phyloP scores from a whole-genome alignment of 805 yeast species.

The Millerozyma acaciae region DNA sequence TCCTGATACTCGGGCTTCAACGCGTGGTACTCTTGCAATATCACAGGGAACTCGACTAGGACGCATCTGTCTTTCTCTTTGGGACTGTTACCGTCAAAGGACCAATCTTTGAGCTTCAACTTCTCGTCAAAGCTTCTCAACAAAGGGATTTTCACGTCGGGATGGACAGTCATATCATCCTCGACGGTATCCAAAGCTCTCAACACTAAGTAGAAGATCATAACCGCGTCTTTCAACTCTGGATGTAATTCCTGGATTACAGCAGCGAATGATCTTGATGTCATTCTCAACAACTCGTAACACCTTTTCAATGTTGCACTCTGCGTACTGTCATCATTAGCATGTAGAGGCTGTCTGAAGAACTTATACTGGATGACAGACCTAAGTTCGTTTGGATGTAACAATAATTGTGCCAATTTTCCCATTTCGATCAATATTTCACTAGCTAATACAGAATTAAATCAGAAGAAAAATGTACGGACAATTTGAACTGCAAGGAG shows the following conservation, averaged over 20 bases:
- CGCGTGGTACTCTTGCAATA: conserved; percentile 67
- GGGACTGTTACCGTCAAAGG: conserved; percentile 69
- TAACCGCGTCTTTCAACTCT: conserved; percentile 74
- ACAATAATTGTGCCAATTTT: conserved; percentile 52
- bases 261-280: conserved; percentile 92
- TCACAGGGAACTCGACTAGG: conserved; percentile 68
- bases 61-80: conserved; percentile 80
- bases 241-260: conserved; percentile 91
- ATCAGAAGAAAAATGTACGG: no score
- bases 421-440: no score
- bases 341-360: conserved; percentile 53
- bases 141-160: conserved; percentile 67
- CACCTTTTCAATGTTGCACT: conserved; percentile 48
- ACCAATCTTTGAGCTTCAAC: conserved; percentile 68
- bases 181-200: conserved; percentile 95
- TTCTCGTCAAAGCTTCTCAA: conserved; percentile 65
- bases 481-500: no score
- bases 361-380: conserved; percentile 59
- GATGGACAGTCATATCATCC: conserved; percentile 87
- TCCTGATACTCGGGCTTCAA: conserved; percentile 74
- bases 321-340: conserved; percentile 35
- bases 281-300: conserved; percentile 57
- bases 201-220: conserved; percentile 79
- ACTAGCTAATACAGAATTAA: no score
- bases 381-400: conserved; percentile 69